These are phyloP conservation scores for Acacia concinna DNA, from an alignment of 331 rosid genomes.

Conservation along the genomic window DNA sequence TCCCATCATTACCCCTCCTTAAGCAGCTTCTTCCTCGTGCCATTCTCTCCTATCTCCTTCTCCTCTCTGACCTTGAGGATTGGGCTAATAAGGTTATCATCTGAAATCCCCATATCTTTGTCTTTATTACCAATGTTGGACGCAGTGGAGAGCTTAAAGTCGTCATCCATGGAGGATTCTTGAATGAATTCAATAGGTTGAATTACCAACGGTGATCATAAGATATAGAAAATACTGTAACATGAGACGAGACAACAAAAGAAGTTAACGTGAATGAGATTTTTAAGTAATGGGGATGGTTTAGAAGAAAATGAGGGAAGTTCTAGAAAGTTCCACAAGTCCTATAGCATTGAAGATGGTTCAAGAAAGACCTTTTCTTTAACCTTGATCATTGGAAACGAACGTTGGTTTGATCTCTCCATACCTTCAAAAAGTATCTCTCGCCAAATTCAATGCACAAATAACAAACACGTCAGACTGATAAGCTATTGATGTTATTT, in stretches of 20 bases:
- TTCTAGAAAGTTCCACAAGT: slow-evolving; percentile 21
- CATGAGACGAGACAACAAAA: too few species aligned
- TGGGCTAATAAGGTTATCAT: slow-evolving; percentile 37
- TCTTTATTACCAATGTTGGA: slow-evolving; percentile 28
- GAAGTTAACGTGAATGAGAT: not conserved
- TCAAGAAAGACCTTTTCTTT: slow-evolving; percentile 12
- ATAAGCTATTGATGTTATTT: not conserved
- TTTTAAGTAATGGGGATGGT: not conserved
- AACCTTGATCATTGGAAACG: not conserved
- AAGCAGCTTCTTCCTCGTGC: slow-evolving; percentile 85
- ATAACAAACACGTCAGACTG: not conserved
- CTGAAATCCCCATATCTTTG: slow-evolving; percentile 46
- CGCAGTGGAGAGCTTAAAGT: slow-evolving; percentile 52
- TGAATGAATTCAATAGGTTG: not conserved
- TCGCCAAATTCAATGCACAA: not conserved
- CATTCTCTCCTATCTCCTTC: slow-evolving; percentile 69
- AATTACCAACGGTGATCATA: not conserved
- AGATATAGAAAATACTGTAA: not conserved
- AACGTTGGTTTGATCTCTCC: not conserved
- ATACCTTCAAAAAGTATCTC: not conserved
- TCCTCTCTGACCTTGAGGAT: slow-evolving; percentile 79
- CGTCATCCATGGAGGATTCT: slow-evolving; percentile 52
- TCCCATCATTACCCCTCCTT: slow-evolving; percentile 82
- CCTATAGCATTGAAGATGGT: not conserved
- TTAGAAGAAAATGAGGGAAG: not conserved